Percentiles rank a stretch among this genome's conserved stretches.
These are phyloP conservation scores for Zymoseptoria brevis DNA, from an alignment of 2,329 filamentous ascomycete genomes.

Conservation along the genomic window DNA sequence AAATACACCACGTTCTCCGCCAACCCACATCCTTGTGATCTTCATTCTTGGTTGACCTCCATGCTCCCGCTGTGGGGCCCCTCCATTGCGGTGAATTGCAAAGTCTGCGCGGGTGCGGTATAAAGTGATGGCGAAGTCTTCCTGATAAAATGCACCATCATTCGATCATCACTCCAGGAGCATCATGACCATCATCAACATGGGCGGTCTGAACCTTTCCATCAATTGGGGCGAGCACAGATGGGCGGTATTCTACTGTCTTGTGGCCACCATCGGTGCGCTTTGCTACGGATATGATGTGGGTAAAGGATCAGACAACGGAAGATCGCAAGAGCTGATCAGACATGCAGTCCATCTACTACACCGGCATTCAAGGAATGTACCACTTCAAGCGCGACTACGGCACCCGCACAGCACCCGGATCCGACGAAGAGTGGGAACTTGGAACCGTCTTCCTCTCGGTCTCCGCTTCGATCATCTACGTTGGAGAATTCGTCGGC, in stretches of 20 bases:
- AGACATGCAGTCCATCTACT: conserved; percentile 15
- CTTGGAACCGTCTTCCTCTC: conserved; percentile 15
- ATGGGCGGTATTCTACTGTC: conserved; percentile 16
- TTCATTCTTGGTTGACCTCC: not conserved
- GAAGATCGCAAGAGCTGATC: not conserved
- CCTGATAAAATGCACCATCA: not conserved
- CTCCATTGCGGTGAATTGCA: not conserved
- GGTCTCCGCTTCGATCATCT: conserved; percentile 17
- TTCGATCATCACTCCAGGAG: not conserved
- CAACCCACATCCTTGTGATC: not conserved
- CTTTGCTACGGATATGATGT: conserved; percentile 18
- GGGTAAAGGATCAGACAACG: not conserved
- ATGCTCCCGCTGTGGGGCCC: not conserved
- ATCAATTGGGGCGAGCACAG: conserved; percentile 16
- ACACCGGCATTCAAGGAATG: conserved; percentile 18
- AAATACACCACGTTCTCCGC: not conserved
- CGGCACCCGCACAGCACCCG: conserved; percentile 8
- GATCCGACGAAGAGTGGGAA: conserved; percentile 5
- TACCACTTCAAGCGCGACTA: conserved; percentile 15
- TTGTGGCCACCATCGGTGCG: conserved; percentile 17
- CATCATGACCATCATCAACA: conserved; percentile 6
- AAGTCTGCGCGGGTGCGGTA: not conserved
- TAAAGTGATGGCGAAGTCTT: not conserved
- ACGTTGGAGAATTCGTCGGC: conserved; percentile 17
- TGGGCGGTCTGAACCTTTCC: conserved; percentile 14